Conservation (phyloP, 2,329 filamentous ascomycete species). For the Daldinia eschscholtzii region DNA sequence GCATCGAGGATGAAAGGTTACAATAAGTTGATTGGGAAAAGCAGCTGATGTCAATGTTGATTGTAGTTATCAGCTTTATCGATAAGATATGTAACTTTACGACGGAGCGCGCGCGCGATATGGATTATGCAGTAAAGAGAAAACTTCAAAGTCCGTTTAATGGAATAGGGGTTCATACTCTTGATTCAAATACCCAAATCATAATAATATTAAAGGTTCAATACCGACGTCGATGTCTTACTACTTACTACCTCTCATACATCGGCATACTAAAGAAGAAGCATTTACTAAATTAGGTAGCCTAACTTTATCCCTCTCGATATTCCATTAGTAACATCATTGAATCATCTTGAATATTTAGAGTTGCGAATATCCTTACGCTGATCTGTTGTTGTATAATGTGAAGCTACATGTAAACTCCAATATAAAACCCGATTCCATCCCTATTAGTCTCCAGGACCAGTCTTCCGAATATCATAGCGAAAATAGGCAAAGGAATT, state of each 20-base stretch:
- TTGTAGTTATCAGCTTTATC: constrained; percentile 1
- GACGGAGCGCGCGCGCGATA: not conserved
- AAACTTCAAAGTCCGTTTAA: not conserved
- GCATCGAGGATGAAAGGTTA: constrained; percentile 21
- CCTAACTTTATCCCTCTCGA: not conserved
- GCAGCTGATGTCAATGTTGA: constrained; percentile 7
- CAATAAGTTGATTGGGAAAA: constrained; percentile 1
- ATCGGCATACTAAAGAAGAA: not conserved
- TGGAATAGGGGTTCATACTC: not conserved
- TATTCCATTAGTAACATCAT: not conserved
- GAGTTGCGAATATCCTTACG: not conserved
- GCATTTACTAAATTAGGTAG: no score
- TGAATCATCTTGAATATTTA: not conserved
- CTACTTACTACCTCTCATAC: not conserved
- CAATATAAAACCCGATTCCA: not conserved
- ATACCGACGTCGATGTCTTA: no score
- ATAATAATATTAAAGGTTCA: not conserved
- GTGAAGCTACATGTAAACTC: not conserved
- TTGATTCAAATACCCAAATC: no score
- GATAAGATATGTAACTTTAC: not conserved
- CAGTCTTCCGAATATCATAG: not conserved
- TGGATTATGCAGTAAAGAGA: not conserved
- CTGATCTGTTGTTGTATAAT: not conserved
- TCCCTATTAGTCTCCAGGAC: not conserved
- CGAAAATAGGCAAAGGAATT: not conserved